Evolutionary conservation across 2,329 filamentous ascomycete genomes (phyloP), one percentile per base, ranked within the genome.

Genomic region (Teratosphaeria zuluensis): DNA sequence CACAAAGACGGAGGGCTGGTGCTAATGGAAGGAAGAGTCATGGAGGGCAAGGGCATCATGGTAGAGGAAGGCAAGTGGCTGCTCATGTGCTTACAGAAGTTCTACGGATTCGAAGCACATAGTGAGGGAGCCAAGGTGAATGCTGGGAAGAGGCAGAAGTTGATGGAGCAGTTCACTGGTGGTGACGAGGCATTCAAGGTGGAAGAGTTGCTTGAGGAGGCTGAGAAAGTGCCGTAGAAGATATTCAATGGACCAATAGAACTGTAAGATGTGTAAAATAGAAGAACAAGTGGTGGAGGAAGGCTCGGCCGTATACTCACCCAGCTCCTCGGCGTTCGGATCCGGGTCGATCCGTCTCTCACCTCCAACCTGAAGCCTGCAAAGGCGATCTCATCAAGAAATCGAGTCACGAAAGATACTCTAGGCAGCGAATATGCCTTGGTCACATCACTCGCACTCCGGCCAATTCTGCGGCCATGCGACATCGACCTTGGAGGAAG

Each of bases 391-490:
- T 48, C 16, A n/a, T 19, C 19, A 19, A 19, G n/a, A 8, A 12
- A 48, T n/a, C n/a, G 16, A 48, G 21, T 48, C 42, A 2, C 24
- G 4, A 28, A 28, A 21, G 19, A 8, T n/a, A 48, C 19, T 9
- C 9, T 21, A 6, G 16, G n/a, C 16, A 5, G 9, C n/a, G 4
- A 11, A n/a, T 6, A 48, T 48, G 42, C 42, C 42, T 19, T 48
- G 42, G 42, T 48, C 42, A 48, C 95, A 97, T 79, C 94, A 99
- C 75, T 95, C 90, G 70, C 94, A 99, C 77, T 97, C 94, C 42
- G 94, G 94, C 63, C 90, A 99, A 73, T 99, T 99, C 78, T 99
- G 94, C 77, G 86, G 86, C 9, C 94, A 99, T 77, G 94, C 94
- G 55, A 85, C 87, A 70, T 85, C 95, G 72, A 81, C 84, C 21